Percentiles rank a stretch among this genome's conserved stretches.
phyloP scores from a whole-genome alignment of 1,284 basidiomycete species.

The Trichosporon sp. region DNA sequence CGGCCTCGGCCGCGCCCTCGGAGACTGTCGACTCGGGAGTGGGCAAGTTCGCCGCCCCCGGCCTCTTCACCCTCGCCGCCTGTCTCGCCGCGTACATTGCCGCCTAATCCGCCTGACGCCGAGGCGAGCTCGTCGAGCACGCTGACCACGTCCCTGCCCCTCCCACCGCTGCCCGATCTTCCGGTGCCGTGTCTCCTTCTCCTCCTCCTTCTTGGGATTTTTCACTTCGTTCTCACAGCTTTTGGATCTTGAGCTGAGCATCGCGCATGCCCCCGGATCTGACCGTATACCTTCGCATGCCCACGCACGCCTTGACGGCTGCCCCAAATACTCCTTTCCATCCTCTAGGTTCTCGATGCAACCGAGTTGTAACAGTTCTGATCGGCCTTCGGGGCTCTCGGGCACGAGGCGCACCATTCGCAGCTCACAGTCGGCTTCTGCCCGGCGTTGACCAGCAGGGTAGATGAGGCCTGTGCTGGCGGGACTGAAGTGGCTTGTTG shows the following conservation, averaged over 20 bases:
- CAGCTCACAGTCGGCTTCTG: neutral
- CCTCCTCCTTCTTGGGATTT: neutral
- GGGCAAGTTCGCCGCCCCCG: slow-evolving; percentile 18
- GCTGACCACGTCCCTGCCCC: neutral
- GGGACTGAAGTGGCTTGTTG: neutral
- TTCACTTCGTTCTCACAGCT: neutral
- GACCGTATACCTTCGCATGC: neutral
- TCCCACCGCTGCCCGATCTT: neutral
- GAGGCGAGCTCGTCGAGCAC: neutral
- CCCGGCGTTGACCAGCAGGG: neutral
- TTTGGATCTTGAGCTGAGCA: neutral
- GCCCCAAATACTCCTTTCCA: slow-evolving; percentile 1
- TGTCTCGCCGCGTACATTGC: slow-evolving; percentile 28
- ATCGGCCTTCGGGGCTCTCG: neutral
- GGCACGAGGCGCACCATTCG: neutral
- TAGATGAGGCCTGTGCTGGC: neutral
- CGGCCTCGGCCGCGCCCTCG: slow-evolving; percentile 12
- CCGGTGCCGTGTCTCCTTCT: neutral
- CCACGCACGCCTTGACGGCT: neutral
- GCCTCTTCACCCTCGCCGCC: slow-evolving; percentile 22
- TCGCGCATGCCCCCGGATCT: neutral
- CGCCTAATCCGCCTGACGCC: slow-evolving; percentile 15
- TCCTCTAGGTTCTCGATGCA: neutral
- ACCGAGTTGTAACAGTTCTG: slow-evolving; percentile 6
- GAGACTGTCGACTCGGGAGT: slow-evolving; percentile 16